Conservation (phyloP, 768 basidiomycete genomes). For the Neoboletus magnificus region DNA sequence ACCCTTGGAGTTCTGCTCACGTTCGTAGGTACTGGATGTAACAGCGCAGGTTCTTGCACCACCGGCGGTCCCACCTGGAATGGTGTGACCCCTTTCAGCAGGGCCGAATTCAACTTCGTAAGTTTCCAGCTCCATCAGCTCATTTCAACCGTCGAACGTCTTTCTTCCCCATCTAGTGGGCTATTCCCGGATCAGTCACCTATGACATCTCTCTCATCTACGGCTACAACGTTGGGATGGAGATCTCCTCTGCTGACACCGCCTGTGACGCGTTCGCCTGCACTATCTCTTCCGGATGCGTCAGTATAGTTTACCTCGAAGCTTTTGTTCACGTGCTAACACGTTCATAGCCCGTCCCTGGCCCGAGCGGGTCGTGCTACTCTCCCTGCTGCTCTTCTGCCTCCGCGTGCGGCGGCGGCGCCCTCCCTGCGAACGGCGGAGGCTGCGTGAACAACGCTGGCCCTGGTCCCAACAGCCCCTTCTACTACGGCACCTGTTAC, state of each 20-base stretch:
- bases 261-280: constrained; percentile 31
- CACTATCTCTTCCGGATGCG: constrained; percentile 30
- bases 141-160: not conserved
- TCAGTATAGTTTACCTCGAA: constrained; percentile 8
- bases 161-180: constrained; percentile 6
- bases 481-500: constrained; percentile 27
- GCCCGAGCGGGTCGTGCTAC: constrained; percentile 24
- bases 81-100: constrained; percentile 31
- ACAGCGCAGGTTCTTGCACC: constrained; percentile 22
- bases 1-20: constrained; percentile 2
- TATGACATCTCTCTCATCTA: constrained; percentile 35
- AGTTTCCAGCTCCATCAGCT: not conserved
- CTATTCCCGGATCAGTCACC: constrained; percentile 28
- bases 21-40: constrained; percentile 27
- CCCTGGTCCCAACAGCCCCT: constrained; percentile 29
- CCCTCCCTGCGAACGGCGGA: constrained; percentile 25
- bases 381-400: constrained; percentile 31
- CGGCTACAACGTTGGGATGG: constrained; percentile 34
- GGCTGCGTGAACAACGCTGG: constrained; percentile 29
- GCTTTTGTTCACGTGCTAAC: not conserved
- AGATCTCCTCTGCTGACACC: constrained; percentile 28
- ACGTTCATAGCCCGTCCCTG: constrained; percentile 25
- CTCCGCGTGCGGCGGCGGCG: constrained; percentile 26
- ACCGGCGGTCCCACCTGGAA: constrained; percentile 32
- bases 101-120: constrained; percentile 34